Base-by-base conservation (phyloP, 2,329 filamentous ascomycete genomes). In the Epichloe amarillans region DNA sequence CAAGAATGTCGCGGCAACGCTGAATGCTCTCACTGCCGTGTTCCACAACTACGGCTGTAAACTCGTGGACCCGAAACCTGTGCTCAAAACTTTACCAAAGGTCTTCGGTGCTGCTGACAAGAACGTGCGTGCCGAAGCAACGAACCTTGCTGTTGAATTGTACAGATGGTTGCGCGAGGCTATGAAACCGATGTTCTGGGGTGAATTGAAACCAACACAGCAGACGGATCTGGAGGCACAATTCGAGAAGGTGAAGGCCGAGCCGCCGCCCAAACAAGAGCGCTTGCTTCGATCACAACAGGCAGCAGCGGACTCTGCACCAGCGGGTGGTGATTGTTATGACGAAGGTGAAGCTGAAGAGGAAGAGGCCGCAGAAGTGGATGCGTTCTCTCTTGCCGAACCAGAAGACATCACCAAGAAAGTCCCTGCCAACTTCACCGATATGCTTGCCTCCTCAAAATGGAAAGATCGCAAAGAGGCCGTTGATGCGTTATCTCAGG, bases 381-480 rank as follows among this genome's bases (percentile, higher is more conserved):
- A 97, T 61, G 82, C 74, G 1, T 88, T 88, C 60, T 85, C 90
- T 61, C 70, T 93, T 40, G 84, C 86, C 37, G 90, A 95, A 63
- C 87, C 91, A 0, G 84, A 96, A 53, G 89, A 98, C 63, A 82
- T 96, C 1, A 68, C 88, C 51, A 76, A 85, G 38, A 93, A 91
- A 59, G 74, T 97, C 3, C 86, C 91, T 0, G 80, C 82, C 39
- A 83, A 89, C 63, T 90, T 96, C 57, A 77, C 80, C 56, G 93
- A 98, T 21, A 82, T 85, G 53, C 72, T 98, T 33, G 84, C 79
- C 0, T 97, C 91, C 10, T 84, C 90, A 0, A 98, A 98, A 65
- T 98, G 93, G 93, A 98, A 98, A 64, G 94, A 98, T 58, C 79
- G 93, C 54, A 98, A 98, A 67, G 93, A 98, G 58, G 88, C 87